Conservation (phyloP, 306 rosid genomes). For the Pueraria montana region DNA sequence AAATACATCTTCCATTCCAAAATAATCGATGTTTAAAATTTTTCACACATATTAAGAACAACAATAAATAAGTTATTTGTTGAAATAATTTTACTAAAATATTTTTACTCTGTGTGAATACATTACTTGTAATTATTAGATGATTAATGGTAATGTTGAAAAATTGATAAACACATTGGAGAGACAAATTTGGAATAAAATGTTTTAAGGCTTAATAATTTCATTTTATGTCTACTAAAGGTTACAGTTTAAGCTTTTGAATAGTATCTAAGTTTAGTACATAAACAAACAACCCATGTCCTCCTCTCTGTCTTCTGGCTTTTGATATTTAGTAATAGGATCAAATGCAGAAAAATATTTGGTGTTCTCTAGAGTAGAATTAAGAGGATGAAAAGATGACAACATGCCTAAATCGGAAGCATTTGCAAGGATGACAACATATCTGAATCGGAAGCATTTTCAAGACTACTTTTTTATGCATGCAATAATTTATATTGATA, state of each 20-base stretch:
- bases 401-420: slow-evolving; percentile 9
- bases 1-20: no score
- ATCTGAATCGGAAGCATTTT: slow-evolving; percentile 39
- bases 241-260: background rate
- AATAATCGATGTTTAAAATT: no score
- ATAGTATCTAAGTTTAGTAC: slow-evolving; percentile 5
- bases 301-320: background rate
- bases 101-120: no score
- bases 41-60: no score
- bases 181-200: no score
- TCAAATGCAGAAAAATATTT: slow-evolving; percentile 13
- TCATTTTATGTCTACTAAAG: background rate
- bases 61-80: no score
- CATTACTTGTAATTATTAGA: no score
- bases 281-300: slow-evolving; percentile 1
- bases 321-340: slow-evolving; percentile 13
- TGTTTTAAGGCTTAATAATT: background rate
- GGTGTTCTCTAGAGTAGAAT: slow-evolving; percentile 34
- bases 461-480: slow-evolving; percentile 23
- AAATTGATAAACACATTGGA: no score
- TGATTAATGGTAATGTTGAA: no score
- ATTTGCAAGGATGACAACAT: background rate
- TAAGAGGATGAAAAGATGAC: slow-evolving; percentile 22
- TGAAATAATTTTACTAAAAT: no score
- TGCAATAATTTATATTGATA: slow-evolving; percentile 27